Conservation (phyloP, 495 filamentous ascomycete genomes). For the Neurospora sp. region DNA sequence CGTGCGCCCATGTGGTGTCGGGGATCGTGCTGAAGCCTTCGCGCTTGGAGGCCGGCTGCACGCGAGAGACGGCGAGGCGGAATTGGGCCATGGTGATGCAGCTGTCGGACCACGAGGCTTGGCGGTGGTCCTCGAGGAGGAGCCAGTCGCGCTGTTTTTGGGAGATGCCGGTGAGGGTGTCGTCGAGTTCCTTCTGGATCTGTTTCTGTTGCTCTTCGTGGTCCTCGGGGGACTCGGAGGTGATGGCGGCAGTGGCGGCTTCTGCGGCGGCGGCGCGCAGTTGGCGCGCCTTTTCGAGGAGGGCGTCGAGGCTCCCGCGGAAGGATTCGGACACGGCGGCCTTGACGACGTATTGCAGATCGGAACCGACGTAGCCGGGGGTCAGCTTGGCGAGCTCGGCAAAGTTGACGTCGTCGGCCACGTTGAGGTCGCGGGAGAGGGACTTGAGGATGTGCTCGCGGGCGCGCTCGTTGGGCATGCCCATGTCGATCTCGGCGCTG, state of each 20-base stretch:
- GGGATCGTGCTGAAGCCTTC: constrained; percentile 97
- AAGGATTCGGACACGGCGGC: constrained; percentile 19
- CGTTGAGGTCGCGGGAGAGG: constrained; percentile 56
- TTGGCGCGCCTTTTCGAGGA: constrained; percentile 11
- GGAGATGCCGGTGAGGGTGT: constrained; percentile 14
- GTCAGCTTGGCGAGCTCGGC: constrained; percentile 75
- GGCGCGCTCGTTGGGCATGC: constrained; percentile 79
- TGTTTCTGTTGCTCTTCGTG: not conserved
- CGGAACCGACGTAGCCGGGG: constrained; percentile 92
- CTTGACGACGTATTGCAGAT: constrained; percentile 69
- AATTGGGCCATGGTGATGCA: constrained; percentile 49
- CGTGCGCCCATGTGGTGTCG: constrained; percentile 91
- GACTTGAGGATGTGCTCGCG: constrained; percentile 77
- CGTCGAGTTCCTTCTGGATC: not conserved
- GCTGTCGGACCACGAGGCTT: constrained; percentile 15
- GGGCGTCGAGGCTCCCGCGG: constrained; percentile 13
- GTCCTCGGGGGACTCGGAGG: not conserved
- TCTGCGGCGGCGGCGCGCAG: constrained; percentile 40
- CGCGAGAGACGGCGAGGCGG: constrained; percentile 64
- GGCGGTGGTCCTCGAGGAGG: constrained; percentile 23
- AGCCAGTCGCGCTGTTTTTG: constrained; percentile 30
- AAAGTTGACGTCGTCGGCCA: constrained; percentile 69
- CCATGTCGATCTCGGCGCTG: constrained; percentile 87
- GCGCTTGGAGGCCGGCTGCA: constrained; percentile 86
- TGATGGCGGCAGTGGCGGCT: constrained; percentile 23